Evolutionary conservation across 2,329 filamentous ascomycete genomes (phyloP), one percentile per base, ranked within the genome.

Genomic region (Monosporascus sp.): DNA sequence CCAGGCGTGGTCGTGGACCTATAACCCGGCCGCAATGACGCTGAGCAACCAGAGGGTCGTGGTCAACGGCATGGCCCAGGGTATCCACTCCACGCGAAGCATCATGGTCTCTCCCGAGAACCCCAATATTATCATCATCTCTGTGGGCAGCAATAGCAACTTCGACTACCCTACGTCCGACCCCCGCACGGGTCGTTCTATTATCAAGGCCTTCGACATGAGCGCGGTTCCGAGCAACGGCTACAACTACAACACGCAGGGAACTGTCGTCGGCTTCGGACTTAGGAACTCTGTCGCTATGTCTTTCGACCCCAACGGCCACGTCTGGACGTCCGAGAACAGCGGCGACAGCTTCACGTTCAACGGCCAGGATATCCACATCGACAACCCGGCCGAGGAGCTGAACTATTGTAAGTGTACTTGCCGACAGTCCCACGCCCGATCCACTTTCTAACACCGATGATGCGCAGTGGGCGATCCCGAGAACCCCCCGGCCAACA

Each of bases 321-420:
- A 59, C 58, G 61, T 66, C 48, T 77, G 74, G 70, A 71, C 70
- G 9, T 82, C 86, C 2, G 84, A 87, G 67, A 87, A 88, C 64
- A 82, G 77, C 31, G 82, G 79, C 15, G 84, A 87, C 64, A 68
- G 85, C 49, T 71, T 86, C 38, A 68, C 74, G 22, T 75, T 76
- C 20, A 64, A 75, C 50, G 62, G 61, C 46, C 56, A 61, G 47
- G 78, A 83, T 55, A 76, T 85, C 46, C 80, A 84, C 55, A 71
- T 79, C 54, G 73, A 84, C 62, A 87, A 87, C 59, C 84, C 84
- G 0, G 83, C 78, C 8, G 84, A 87, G 63, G 81, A 87, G 65
- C 63, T 87, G 60, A 87, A 87, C 65, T 87, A 80, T 66, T 78
- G 63, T 65, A 35, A 60, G 60, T 49, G 11, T 44, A 20, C 35